Evolutionary conservation across 805 yeast species (phyloP).

Genomic region (Kodamaea leandrae): DNA sequence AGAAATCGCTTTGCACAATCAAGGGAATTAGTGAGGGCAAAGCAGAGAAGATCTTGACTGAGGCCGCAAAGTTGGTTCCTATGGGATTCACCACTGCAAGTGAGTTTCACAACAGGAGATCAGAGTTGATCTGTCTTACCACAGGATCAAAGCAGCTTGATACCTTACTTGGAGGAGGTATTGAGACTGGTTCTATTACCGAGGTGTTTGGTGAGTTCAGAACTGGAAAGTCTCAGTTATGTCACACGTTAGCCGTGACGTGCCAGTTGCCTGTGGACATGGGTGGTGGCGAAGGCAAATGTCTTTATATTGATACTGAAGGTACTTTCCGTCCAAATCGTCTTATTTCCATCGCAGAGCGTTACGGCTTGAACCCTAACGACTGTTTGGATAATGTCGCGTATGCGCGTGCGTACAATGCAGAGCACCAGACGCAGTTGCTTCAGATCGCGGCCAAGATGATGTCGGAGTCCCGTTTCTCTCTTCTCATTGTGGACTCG

Average conservation of each 20-base stretch:
- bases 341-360: constrained; percentile 80
- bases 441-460: constrained; percentile 87
- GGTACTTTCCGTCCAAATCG: constrained; percentile 95
- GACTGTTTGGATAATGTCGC: constrained; percentile 97
- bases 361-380: constrained; percentile 88
- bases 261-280: constrained; percentile 94
- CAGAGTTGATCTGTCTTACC: constrained; percentile 87
- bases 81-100: constrained; percentile 98
- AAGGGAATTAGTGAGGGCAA: constrained; percentile 95
- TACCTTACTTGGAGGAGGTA: constrained; percentile 91
- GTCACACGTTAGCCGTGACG: constrained; percentile 95
- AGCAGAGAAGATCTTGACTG: constrained; percentile 79
- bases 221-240: constrained; percentile 95
- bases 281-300: constrained; percentile 99
- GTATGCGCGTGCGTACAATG: constrained; percentile 94
- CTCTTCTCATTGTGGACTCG: constrained; percentile 90
- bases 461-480: constrained; percentile 94
- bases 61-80: constrained; percentile 84
- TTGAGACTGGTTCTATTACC: constrained; percentile 95
- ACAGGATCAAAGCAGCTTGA: constrained; percentile 95
- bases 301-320: constrained; percentile 93
- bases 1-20: constrained; percentile 68
- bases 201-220: constrained; percentile 96
- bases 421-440: constrained; percentile 89
- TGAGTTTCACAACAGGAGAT: constrained; percentile 84